Percentiles rank a stretch among this genome's conserved stretches.
Conservation (phyloP, 257 asterid genomes). For the Nicotiana paniculata region DNA sequence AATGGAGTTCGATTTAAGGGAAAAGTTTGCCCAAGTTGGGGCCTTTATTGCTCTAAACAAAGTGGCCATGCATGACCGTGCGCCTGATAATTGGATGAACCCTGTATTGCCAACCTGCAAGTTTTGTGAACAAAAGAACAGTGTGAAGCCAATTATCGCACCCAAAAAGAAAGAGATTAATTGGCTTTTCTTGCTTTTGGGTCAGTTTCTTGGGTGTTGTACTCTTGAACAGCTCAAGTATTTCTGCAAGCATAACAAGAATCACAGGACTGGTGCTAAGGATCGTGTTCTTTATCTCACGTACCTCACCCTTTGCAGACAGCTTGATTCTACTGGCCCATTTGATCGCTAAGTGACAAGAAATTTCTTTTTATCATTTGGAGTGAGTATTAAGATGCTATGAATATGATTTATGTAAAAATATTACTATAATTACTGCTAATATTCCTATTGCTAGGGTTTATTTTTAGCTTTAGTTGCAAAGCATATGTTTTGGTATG, state of each 20-base stretch:
- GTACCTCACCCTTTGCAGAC: slow-evolving; percentile 54
- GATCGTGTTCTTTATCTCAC: slow-evolving; percentile 71
- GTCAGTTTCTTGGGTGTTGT: slow-evolving; percentile 65
- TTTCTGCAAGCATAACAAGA: slow-evolving; percentile 75
- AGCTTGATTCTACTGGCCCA: slow-evolving; percentile 67
- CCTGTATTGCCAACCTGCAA: slow-evolving; percentile 43
- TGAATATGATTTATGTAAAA: not conserved
- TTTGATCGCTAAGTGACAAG: slow-evolving; percentile 22
- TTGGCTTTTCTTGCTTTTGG: slow-evolving; percentile 73
- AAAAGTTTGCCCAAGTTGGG: slow-evolving; percentile 26
- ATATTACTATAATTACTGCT: not conserved
- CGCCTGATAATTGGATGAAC: slow-evolving; percentile 47
- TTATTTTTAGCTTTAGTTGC: not conserved
- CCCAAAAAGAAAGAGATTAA: slow-evolving; percentile 47
- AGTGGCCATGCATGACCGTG: slow-evolving; percentile 42
- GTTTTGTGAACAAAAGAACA: slow-evolving; percentile 36
- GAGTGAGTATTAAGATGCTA: not conserved
- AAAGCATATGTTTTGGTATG: not conserved
- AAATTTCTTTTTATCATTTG: not conserved
- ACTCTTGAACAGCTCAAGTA: slow-evolving; percentile 70
- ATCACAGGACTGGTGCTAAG: slow-evolving; percentile 87
- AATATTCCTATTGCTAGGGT: not conserved
- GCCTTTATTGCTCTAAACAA: slow-evolving; percentile 23
- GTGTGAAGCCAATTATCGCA: slow-evolving; percentile 46
- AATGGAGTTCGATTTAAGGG: slow-evolving; percentile 31